Percentiles rank a stretch among this genome's conserved stretches.
phyloP scores from a whole-genome alignment of 495 filamentous ascomycete genomes.

The Elasticomyces elasticus region DNA sequence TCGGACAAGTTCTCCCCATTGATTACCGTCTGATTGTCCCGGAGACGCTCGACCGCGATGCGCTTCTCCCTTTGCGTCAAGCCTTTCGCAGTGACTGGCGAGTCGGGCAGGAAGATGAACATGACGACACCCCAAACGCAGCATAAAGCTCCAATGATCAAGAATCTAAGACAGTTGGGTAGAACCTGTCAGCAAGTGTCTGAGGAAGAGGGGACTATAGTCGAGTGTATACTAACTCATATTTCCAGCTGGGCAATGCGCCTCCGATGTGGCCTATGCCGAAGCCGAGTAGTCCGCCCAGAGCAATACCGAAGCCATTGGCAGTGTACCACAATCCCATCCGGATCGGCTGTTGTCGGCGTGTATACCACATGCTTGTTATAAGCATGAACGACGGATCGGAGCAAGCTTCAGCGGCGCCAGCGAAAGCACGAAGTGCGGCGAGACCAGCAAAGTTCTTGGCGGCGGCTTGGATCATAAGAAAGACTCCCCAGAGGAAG shows the following conservation, averaged over 20 bases:
- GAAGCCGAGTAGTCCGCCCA: conserved; percentile 50
- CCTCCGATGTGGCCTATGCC: conserved; percentile 31
- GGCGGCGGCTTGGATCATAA: conserved; percentile 43
- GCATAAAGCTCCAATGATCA: conserved; percentile 33
- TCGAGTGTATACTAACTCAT: conserved; percentile 4
- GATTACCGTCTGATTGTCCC: conserved; percentile 22
- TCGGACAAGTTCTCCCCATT: conserved; percentile 24
- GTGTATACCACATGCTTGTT: conserved; percentile 42
- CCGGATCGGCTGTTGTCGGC: conserved; percentile 48
- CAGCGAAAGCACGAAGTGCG: conserved; percentile 45
- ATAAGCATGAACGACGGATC: conserved; percentile 37
- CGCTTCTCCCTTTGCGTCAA: conserved; percentile 15
- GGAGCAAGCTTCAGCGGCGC: conserved; percentile 46
- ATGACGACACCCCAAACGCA: conserved; percentile 34
- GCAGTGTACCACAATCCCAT: conserved; percentile 53
- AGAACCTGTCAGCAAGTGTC: conserved; percentile 37
- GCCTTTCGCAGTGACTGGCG: conserved; percentile 20
- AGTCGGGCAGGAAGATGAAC: conserved; percentile 23
- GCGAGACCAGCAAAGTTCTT: conserved; percentile 43
- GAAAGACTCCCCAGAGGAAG: conserved; percentile 50
- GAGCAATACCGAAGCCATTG: conserved; percentile 49
- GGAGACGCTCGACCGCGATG: conserved; percentile 19
- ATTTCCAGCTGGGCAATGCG: conserved; percentile 17
- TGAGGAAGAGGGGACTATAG: not conserved
- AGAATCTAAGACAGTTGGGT: no score